Percentiles rank a stretch among this genome's conserved stretches.
Evolutionary conservation across 2,329 filamentous ascomycete genomes (phyloP).

Genomic region (Colletotrichum sp.): DNA sequence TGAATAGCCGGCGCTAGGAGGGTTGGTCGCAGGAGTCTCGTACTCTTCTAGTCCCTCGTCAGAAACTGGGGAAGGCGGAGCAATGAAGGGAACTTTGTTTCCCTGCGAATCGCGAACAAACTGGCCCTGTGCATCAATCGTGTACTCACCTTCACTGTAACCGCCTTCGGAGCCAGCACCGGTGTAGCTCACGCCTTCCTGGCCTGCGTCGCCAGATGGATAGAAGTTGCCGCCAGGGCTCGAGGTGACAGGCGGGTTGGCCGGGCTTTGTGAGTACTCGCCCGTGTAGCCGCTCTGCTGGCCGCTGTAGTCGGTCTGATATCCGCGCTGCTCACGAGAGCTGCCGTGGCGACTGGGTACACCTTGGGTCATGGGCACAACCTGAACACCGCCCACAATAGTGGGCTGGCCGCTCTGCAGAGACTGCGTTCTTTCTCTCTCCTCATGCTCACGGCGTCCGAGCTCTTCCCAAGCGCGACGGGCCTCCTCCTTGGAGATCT

Average conservation of each 20-base stretch:
- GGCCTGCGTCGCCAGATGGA: conserved; percentile 2
- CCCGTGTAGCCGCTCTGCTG: conserved; percentile 32
- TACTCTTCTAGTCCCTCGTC: conserved; percentile 62
- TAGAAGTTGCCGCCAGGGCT: conserved; percentile 29
- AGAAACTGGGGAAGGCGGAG: conserved; percentile 51
- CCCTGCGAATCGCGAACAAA: conserved; percentile 67
- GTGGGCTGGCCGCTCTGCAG: conserved; percentile 88
- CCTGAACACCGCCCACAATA: conserved; percentile 89
- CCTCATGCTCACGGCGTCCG: conserved; percentile 89
- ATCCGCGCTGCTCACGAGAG: conserved; percentile 41
- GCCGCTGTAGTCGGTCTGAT: conserved; percentile 29
- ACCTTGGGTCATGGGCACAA: conserved; percentile 88
- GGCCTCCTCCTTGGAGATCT: conserved; percentile 95
- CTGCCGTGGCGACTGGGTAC: conserved; percentile 61
- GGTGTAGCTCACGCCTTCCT: conserved; percentile 15
- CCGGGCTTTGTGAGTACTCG: conserved; percentile 46
- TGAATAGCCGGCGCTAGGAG: conserved; percentile 35
- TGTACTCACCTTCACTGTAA: conserved; percentile 76
- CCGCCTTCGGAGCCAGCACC: conserved; percentile 59
- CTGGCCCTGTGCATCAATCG: conserved; percentile 65
- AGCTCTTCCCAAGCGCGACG: conserved; percentile 97
- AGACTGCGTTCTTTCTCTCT: conserved; percentile 85
- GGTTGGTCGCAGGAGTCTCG: conserved; percentile 55
- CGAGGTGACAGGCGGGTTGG: conserved; percentile 43
- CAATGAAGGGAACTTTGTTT: conserved; percentile 60